Conservation (phyloP, 257 asterid species). For the Leptodermis oblonga region DNA sequence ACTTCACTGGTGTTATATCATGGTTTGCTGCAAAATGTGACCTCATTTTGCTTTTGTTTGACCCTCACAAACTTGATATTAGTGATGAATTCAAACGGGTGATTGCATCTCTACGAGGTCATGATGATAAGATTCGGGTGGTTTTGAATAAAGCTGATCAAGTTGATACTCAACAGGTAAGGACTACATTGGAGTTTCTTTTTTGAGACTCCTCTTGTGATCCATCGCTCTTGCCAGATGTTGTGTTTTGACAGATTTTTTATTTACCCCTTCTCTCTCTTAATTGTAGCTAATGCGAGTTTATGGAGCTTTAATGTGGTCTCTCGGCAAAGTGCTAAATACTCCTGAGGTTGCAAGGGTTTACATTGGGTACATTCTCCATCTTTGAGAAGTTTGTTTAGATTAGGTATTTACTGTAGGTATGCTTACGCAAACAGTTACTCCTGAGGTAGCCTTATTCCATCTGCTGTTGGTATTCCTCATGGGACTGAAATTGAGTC, state of each 20-base stretch:
- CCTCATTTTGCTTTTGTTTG: constrained; percentile 82
- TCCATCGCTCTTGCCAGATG: not conserved
- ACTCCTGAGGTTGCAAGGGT: constrained; percentile 94
- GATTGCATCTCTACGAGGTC: constrained; percentile 85
- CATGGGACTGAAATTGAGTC: not conserved
- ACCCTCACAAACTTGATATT: constrained; percentile 95
- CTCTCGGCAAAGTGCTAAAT: constrained; percentile 91
- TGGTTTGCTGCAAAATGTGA: constrained; percentile 97
- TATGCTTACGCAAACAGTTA: not conserved
- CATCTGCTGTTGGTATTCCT: not conserved
- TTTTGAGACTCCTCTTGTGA: not conserved
- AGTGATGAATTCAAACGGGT: constrained; percentile 96
- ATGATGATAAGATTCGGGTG: constrained; percentile 94
- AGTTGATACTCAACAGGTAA: constrained; percentile 92
- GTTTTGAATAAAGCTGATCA: constrained; percentile 97
- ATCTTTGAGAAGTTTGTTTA: not conserved
- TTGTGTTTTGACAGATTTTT: constrained; percentile 6
- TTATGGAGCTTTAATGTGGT: constrained; percentile 99
- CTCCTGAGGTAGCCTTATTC: not conserved
- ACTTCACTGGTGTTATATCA: constrained; percentile 94
- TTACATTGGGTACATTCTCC: constrained; percentile 76
- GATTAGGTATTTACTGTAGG: not conserved
- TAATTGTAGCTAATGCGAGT: constrained; percentile 86
- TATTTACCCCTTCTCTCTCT: constrained; percentile 5
- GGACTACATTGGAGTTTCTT: constrained; percentile 9